Base-by-base conservation (phyloP, 139 green algal species). In the Coelastrella sp. region DNA sequence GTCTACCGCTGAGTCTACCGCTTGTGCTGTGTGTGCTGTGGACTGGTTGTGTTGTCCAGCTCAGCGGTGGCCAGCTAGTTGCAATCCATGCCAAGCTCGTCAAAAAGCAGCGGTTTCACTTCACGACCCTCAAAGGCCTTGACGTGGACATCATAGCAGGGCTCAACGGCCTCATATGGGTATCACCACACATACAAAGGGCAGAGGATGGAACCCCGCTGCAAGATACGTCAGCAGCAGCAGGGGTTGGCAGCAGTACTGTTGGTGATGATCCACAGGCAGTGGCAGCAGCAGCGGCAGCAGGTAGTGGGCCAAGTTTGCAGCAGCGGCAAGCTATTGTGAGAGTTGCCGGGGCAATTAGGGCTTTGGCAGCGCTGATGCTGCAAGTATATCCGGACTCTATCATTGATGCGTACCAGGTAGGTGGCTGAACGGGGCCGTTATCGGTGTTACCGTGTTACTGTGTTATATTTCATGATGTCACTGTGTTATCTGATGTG, bases 61-160 rank as follows among this genome's bases (percentile, higher is more conserved):
- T 98, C 17, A 85, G 71, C 7, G 84, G 92, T 32, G 97, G 97
- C 3, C 92, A 96, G 90, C 90, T 98, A 57, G 90, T 99, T 17
- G 73, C 66, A 13, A 94, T 99, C 3, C 92, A 95, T 0, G 89
- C 95, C 6, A 94, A 90, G 13, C 93, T 99, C 7, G 93, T 99
- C 14, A 96, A 96, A 81, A 94, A 97, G 10, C 96, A 98, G 85
- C 96, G 96, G 85, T 95, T 96, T 80, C 97, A 99, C 87, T 98
- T 99, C 86, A 89, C 93, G 47, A 84, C 78, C 7, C 90, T 99
- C 6, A 89, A 95, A 54, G 90, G 74, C 13, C 73, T 93, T 13
- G 95, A 94, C 4, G 93, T 98, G 13, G 92, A 96, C 64, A 47
- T 98, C 17, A 97, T 99, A 54, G 89, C 98, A 23, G 97, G 97